phyloP scores from a whole-genome alignment of 192 early-diverging fungal species.

The Rhizophagus prolifer region DNA sequence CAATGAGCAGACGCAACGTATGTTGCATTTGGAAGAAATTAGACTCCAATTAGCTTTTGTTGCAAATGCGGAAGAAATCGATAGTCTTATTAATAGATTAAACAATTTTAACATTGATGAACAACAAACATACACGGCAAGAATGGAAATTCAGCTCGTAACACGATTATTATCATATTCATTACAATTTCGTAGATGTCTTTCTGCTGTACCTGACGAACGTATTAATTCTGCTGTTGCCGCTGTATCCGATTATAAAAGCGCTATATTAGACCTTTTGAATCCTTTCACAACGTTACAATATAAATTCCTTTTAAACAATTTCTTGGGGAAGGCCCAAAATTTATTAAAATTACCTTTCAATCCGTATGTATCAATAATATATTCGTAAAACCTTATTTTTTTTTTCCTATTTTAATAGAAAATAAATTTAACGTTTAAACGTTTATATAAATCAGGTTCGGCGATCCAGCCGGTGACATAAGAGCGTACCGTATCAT shows the following conservation, averaged over 20 bases:
- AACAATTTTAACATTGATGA: background rate
- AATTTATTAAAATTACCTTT: background rate
- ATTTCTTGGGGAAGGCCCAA: slow-evolving; percentile 13
- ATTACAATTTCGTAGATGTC: slow-evolving; percentile 11
- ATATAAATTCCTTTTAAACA: background rate
- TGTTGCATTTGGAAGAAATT: slow-evolving; percentile 16
- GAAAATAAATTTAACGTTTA: background rate
- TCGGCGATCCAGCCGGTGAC: background rate
- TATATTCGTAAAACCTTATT: background rate
- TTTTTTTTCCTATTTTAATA: background rate
- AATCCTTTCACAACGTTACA: slow-evolving; percentile 18
- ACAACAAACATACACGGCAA: background rate
- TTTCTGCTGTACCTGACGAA: background rate
- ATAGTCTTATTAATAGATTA: background rate
- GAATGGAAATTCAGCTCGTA: background rate
- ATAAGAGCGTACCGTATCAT: slow-evolving; percentile 16
- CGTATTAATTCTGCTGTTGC: slow-evolving; percentile 2
- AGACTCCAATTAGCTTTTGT: background rate
- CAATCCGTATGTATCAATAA: slow-evolving; percentile 1
- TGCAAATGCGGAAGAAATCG: background rate
- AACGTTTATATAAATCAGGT: slow-evolving; percentile 1
- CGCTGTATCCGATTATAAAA: slow-evolving; percentile 18
- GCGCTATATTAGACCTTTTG: background rate
- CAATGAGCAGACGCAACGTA: slow-evolving; percentile 1
- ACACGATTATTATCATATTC: slow-evolving; percentile 10